Conservation (phyloP, 768 basidiomycete genomes). For the Omphalotus guepiniiformis region DNA sequence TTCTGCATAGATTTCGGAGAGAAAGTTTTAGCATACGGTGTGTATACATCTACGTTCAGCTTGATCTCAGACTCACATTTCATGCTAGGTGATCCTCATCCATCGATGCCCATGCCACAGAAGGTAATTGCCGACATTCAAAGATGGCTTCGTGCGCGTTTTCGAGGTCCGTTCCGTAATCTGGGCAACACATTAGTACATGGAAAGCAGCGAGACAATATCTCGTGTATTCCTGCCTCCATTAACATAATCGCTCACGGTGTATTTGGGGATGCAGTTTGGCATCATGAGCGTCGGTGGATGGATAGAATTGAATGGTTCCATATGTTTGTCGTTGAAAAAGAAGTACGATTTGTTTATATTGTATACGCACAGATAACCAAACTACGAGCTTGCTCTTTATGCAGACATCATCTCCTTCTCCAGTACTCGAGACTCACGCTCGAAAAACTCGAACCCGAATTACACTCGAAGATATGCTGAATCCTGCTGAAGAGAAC, state of each 20-base stretch:
- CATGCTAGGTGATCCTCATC: neutral
- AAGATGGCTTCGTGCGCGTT: neutral
- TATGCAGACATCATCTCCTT: neutral
- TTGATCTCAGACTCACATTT: neutral
- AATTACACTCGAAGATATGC: neutral
- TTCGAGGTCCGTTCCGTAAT: neutral
- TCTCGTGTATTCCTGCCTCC: conserved; percentile 1
- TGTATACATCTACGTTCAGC: neutral
- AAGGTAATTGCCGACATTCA: neutral
- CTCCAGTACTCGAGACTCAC: no score
- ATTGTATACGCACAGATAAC: neutral
- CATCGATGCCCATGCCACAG: neutral
- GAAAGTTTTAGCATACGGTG: conserved; percentile 4
- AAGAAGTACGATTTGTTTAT: neutral
- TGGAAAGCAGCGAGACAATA: neutral
- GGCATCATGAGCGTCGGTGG: neutral
- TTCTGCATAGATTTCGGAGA: conserved; percentile 4
- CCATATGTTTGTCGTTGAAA: neutral
- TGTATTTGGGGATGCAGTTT: conserved; percentile 1
- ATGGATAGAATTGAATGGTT: conserved; percentile 1
- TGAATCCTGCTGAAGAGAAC: neutral
- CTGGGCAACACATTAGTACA: neutral
- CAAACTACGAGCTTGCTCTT: neutral
- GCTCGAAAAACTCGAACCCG: no score
- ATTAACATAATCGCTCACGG: conserved; percentile 1